Percentiles rank a stretch among this genome's conserved stretches.
These are phyloP conservation scores for Oldenlandia corymbosa DNA, from an alignment of 257 asterid species.

Conservation along the genomic window DNA sequence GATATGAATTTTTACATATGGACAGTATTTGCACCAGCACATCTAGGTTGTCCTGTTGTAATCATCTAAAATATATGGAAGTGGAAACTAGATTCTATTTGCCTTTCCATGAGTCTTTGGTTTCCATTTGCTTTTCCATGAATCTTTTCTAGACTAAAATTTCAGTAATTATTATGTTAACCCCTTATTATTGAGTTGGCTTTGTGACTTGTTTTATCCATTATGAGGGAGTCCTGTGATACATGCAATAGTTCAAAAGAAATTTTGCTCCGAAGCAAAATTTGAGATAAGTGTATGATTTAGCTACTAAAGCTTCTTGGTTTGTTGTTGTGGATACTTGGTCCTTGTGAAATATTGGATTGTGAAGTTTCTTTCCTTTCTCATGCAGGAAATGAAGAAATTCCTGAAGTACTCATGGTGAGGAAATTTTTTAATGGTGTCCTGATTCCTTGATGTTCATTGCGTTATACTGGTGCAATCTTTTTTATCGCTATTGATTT, in stretches of 20 bases:
- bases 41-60: neutral
- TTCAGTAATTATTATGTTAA: neutral
- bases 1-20: neutral
- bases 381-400: conserved; percentile 79
- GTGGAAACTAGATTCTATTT: neutral
- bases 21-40: neutral
- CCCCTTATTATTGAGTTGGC: neutral
- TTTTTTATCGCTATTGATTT: conserved; percentile 17
- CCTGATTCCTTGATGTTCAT: conserved; percentile 13
- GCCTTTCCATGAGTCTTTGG: neutral
- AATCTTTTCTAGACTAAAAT: no score
- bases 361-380: conserved; percentile 24
- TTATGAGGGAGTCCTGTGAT: neutral
- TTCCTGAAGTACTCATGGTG: conserved; percentile 73
- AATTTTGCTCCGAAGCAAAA: neutral
- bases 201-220: no score
- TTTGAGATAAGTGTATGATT: neutral
- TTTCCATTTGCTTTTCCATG: no score
- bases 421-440: conserved; percentile 16
- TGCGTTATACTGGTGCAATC: conserved; percentile 15
- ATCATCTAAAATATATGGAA: neutral
- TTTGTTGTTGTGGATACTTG: neutral
- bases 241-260: neutral
- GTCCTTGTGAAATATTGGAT: conserved; percentile 12
- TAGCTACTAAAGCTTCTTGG: neutral